Conservation (phyloP, 345 rosid species). For the Erysimum cheiranthoides region DNA sequence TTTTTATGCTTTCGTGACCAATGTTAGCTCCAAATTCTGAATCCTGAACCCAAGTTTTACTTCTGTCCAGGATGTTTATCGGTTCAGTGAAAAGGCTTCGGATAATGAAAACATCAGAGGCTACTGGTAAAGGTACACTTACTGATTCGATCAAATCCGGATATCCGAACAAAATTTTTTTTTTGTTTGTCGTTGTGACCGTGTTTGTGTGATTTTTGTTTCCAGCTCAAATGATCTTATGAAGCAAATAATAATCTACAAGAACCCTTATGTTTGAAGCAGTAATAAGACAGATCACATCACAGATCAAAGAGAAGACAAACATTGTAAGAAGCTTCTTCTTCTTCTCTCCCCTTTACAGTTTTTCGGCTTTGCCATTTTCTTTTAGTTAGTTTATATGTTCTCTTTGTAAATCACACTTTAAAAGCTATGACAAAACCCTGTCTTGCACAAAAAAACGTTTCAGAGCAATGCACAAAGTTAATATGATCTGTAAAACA, state of each 20-base stretch:
- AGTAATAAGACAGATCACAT: slow-evolving; percentile 43
- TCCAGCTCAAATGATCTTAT: slow-evolving; percentile 46
- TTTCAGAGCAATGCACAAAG: slow-evolving; percentile 41
- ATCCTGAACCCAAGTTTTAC: slow-evolving; percentile 13
- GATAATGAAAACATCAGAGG: slow-evolving; percentile 83
- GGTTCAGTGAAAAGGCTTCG: slow-evolving; percentile 82
- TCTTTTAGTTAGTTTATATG: slow-evolving; percentile 28
- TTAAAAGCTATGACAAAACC: slow-evolving; percentile 32
- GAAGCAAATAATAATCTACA: slow-evolving; percentile 11
- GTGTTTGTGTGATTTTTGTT: slow-evolving; percentile 21
- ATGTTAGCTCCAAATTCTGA: not conserved
- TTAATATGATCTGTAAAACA: slow-evolving; percentile 36
- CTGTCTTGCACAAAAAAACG: slow-evolving; percentile 31
- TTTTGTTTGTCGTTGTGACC: slow-evolving; percentile 7
- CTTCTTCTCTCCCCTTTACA: slow-evolving; percentile 32
- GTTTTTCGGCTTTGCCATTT: slow-evolving; percentile 33
- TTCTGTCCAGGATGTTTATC: slow-evolving; percentile 74
- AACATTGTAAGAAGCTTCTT: slow-evolving; percentile 42
- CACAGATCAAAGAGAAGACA: slow-evolving; percentile 39
- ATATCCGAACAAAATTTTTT: not conserved
- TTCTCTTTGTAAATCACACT: slow-evolving; percentile 39
- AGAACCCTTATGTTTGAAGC: slow-evolving; percentile 34
- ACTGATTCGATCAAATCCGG: slow-evolving; percentile 18
- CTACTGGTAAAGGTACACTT: slow-evolving; percentile 69
- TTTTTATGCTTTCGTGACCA: not conserved